Evolutionary conservation across 169 alveolate genomes (phyloP).

Genomic region (Plasmodium fragile): DNA sequence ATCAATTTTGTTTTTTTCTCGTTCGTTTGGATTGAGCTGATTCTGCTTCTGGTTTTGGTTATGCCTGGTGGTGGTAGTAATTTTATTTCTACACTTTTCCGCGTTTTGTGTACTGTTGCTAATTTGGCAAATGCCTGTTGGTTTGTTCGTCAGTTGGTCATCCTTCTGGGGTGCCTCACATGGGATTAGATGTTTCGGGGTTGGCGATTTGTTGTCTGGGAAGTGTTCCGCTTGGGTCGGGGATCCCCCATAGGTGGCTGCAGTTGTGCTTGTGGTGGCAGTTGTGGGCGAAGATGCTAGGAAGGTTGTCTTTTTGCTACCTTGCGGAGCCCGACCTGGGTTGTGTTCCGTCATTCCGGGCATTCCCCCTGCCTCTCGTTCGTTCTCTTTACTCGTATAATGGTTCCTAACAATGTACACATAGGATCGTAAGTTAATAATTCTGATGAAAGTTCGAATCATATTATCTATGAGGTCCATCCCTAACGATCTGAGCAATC

Average conservation of each 20-base stretch:
- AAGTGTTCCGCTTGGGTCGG: neutral
- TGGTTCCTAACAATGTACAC: conserved; percentile 26
- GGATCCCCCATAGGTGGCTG: neutral
- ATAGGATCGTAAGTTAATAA: conserved; percentile 50
- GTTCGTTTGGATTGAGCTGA: neutral
- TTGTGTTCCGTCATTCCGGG: neutral
- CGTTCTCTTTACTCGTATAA: conserved; percentile 6
- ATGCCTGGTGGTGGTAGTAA: neutral
- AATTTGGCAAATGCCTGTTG: neutral
- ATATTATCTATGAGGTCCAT: conserved; percentile 89
- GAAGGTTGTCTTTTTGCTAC: neutral
- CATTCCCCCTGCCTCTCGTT: neutral
- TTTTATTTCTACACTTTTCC: neutral
- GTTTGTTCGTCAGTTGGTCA: neutral
- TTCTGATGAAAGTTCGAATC: conserved; percentile 78
- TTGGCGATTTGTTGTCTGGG: neutral
- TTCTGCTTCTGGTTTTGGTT: neutral
- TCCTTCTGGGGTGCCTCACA: neutral
- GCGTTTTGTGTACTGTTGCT: neutral
- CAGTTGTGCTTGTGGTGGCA: neutral
- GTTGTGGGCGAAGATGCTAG: neutral
- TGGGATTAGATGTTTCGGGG: neutral
- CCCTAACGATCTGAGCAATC: conserved; percentile 90
- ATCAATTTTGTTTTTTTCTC: neutral
- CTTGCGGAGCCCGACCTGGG: neutral